Percentiles rank a stretch among this genome's conserved stretches.
Evolutionary conservation across 2,329 filamentous ascomycete species (phyloP).

Genomic region (Fusarium penzigii): DNA sequence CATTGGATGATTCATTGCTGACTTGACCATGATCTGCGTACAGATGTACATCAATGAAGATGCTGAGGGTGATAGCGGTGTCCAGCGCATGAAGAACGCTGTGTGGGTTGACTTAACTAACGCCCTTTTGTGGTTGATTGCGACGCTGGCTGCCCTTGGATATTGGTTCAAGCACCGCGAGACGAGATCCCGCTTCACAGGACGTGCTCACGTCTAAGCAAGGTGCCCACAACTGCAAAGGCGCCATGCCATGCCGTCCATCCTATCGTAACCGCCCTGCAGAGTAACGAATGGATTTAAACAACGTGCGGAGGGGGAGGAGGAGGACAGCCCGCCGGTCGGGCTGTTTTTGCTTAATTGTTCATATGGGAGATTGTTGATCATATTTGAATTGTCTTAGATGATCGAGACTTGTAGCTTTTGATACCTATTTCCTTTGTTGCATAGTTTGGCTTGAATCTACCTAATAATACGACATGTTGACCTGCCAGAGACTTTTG

Average conservation of each 20-base stretch:
- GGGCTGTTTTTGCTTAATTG: slow-evolving; percentile 1
- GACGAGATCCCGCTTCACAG: slow-evolving; percentile 57
- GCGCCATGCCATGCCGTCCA: not conserved
- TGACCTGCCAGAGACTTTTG: no score
- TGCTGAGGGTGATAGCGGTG: slow-evolving; percentile 60
- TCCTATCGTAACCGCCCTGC: not conserved
- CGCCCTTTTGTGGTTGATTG: slow-evolving; percentile 74
- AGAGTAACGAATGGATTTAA: slow-evolving; percentile 1
- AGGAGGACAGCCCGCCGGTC: slow-evolving; percentile 13
- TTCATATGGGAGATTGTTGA: no score
- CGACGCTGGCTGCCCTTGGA: slow-evolving; percentile 53
- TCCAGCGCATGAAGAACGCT: slow-evolving; percentile 80
- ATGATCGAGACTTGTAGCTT: no score
- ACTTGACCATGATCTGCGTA: slow-evolving; percentile 7
- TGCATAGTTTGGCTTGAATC: no score
- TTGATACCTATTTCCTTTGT: no score
- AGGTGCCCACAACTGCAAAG: not conserved
- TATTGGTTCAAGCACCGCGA: slow-evolving; percentile 62
- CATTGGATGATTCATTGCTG: slow-evolving; percentile 6
- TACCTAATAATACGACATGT: no score
- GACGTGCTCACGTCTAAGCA: slow-evolving; percentile 54
- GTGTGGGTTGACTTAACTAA: slow-evolving; percentile 81
- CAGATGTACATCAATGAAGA: slow-evolving; percentile 72
- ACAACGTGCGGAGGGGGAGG: slow-evolving; percentile 2
- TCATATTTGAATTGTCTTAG: no score